Evolutionary conservation across 2,329 filamentous ascomycete genomes (phyloP).

Genomic region (Ceratocystis colombiana): DNA sequence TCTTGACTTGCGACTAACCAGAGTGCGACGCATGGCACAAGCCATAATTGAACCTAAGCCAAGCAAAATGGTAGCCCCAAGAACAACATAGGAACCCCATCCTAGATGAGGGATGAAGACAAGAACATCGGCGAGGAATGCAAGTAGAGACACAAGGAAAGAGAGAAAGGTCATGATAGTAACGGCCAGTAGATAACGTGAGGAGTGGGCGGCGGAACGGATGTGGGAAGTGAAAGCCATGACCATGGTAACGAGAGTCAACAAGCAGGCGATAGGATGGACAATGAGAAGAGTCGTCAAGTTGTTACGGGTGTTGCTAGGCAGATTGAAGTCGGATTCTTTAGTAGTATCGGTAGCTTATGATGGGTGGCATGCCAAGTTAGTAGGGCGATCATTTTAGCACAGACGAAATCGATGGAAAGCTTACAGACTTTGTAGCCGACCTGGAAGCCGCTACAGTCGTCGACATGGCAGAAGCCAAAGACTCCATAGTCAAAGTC

Average conservation of each 20-base stretch:
- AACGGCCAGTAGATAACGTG: constrained; percentile 72
- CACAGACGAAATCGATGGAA: background rate
- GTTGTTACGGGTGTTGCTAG: constrained; percentile 43
- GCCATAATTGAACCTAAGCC: constrained; percentile 73
- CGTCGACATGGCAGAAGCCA: constrained; percentile 59
- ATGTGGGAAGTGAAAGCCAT: constrained; percentile 75
- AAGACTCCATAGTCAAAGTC: constrained; percentile 84
- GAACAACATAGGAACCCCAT: constrained; percentile 89
- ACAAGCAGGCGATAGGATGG: constrained; percentile 78
- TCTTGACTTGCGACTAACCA: constrained; percentile 85
- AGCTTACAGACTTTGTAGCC: constrained; percentile 73
- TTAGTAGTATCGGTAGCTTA: constrained; percentile 26
- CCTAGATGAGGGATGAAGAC: constrained; percentile 88
- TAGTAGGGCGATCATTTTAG: background rate
- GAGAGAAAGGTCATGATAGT: constrained; percentile 81
- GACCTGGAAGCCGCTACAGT: constrained; percentile 64
- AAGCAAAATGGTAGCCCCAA: constrained; percentile 79
- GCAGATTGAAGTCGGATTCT: constrained; percentile 46
- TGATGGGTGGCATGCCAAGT: constrained; percentile 27
- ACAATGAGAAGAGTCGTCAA: constrained; percentile 87
- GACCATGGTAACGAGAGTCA: constrained; percentile 74
- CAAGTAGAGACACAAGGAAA: constrained; percentile 69
- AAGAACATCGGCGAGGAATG: constrained; percentile 87
- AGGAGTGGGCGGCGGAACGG: constrained; percentile 78
- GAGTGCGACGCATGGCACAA: constrained; percentile 86